These are phyloP conservation scores for Stagonosporopsis cucurbitacearum DNA, from an alignment of 2,329 filamentous ascomycete species.

Conservation along the genomic window DNA sequence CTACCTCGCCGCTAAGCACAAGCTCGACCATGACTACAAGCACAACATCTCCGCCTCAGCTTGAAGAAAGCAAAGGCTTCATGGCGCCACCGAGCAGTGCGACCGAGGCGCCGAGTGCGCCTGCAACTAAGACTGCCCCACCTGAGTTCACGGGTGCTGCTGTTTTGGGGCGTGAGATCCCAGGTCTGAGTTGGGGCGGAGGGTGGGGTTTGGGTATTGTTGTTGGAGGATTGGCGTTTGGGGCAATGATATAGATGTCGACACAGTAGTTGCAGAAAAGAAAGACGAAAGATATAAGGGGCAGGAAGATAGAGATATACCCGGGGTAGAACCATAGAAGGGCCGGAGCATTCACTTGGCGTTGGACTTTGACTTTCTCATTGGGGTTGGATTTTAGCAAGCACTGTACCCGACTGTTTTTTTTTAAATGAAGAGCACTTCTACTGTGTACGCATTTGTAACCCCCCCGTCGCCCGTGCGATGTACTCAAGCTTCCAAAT, in stretches of 20 bases:
- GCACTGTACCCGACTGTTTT: too few species aligned
- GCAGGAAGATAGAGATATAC: too few species aligned
- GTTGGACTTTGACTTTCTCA: neutral
- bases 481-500: neutral
- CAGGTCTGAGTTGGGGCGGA: neutral
- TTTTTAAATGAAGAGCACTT: neutral
- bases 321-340: neutral
- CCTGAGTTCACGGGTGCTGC: constrained; percentile 10
- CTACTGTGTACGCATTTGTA: neutral
- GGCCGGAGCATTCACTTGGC: neutral
- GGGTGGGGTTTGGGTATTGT: neutral
- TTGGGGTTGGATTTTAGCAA: neutral
- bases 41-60: neutral
- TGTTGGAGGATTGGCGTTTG: neutral
- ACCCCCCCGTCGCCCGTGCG: too few species aligned
- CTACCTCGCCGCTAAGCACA: neutral
- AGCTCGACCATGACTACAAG: neutral
- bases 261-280: too few species aligned
- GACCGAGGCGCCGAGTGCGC: neutral
- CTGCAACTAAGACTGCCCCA: neutral
- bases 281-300: too few species aligned
- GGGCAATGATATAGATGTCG: neutral
- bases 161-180: neutral
- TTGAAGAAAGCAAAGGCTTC: constrained; percentile 12
- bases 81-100: constrained; percentile 2